Evolutionary conservation across 345 rosid genomes (phyloP), one percentile per base, ranked within the genome.

Genomic region (Atalantia buxifolia): DNA sequence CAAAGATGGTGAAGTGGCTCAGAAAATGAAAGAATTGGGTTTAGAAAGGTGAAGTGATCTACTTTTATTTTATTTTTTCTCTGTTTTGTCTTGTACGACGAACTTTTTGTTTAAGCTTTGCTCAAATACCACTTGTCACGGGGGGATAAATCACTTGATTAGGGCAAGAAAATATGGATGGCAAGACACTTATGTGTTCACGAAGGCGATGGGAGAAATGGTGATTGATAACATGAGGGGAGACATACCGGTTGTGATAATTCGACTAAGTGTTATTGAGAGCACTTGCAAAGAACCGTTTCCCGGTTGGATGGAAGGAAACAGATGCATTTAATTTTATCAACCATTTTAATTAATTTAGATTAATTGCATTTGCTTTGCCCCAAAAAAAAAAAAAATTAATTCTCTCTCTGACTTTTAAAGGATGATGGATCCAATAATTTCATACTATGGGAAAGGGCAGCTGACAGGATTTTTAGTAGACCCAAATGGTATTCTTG

Each of bases 231-330:
- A 78, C 76, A 83, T 85, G 86, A 76, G 98, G 84, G 99, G 92
- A 57, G 89, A 96, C 24, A 87, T 90, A 35, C 98, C 99, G 0
- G 92, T 94, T 0, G 92, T 91, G 69, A 89, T 96, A 30, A 85
- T 96, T 31, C 83, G 99, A 28, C 98, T 97, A 7, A 94, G 97
- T 66, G 95, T 92, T 38, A 90, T 96, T 18, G 98, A 93, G 76
- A 94, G 99, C 84, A 94, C 99, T 69, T 89, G 76, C 85, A 89
- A 83, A 82, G 99, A 96, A 40, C 98, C 99, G 27, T 94, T 96
- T 81, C 95, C 98, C 1, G 98, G 99, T 71, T 96, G 99, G 99
- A 92, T 96, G 97, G 98, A 96, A 86, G 98, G 99, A 81, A 94
- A 91, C 70, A 90, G 99, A 98, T 90, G 78, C 21, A 9, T 69